Evolutionary conservation across 345 rosid species (phyloP), one percentile per base, ranked within the genome.

Genomic region (Populus ilicifolia): DNA sequence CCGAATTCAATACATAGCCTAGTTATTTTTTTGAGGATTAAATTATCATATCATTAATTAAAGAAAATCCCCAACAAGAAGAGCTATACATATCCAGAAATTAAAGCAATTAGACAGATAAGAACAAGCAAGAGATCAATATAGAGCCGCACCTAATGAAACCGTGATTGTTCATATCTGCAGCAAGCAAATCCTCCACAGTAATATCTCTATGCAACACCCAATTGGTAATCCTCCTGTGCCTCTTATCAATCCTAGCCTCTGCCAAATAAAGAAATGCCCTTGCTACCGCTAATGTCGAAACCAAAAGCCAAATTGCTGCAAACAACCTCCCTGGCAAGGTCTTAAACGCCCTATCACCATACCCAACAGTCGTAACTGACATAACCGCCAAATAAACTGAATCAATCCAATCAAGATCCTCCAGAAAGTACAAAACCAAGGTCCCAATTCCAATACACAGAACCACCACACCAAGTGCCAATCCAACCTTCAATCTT

Each of bases 281-380:
- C 63, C 84, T 81, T 8, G 91, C 93, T 64, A 88, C 89, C 0
- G 90, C 90, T 33, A 90, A 67, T 0, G 90, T 84, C 1, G 88
- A 88, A 4, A 84, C 80, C 41, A 88, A 70, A 38, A 90, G 78
- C 90, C 91, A 90, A 70, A 87, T 29, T 16, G 85, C 82, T 0
- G 93, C 91, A 23, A 90, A 88, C 52, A 83, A n/a, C 65, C 90
- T 78, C 14, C 93, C 93, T 2, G 74, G 17, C 75, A 83, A 33
- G 1, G 90, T 81, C 72, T 76, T 80, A 50, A 88, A 88, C 17
- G 86, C 84, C 79, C 81, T 76, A 67, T 89, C 93, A 1, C 91
- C 93, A 17, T 88, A 90, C 54, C 91, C 91, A 29, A 90, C 91
- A 3, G 93, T 90, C 0, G 90, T 83, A 30, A 90, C 91, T 8